These are phyloP conservation scores for Gentiana straminea DNA, from an alignment of 257 asterid species.

Conservation along the genomic window DNA sequence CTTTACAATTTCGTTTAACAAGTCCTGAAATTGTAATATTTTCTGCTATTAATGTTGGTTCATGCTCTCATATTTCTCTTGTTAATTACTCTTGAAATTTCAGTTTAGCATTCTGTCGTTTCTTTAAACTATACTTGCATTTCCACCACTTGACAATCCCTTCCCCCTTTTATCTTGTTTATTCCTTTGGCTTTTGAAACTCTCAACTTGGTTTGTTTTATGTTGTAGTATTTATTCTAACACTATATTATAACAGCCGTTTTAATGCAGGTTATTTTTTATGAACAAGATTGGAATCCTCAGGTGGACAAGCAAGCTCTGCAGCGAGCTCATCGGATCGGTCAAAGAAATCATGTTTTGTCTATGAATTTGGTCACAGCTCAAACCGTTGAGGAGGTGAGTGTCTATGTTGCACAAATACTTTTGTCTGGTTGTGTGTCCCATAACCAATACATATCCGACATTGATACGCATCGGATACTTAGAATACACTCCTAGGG, in stretches of 20 bases:
- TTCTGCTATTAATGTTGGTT: too few relatives aligned
- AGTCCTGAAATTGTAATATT: too few relatives aligned
- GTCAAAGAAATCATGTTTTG: conserved; percentile 75
- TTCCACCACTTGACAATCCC: too few relatives aligned
- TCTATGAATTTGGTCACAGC: conserved; percentile 72
- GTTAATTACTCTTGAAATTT: too few relatives aligned
- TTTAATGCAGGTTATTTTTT: conserved; percentile 65
- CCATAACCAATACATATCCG: too few relatives aligned
- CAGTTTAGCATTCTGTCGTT: too few relatives aligned
- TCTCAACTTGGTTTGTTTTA: neutral
- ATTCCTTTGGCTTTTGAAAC: neutral
- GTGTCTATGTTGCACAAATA: neutral
- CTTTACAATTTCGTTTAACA: too few relatives aligned
- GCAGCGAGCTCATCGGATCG: conserved; percentile 97
- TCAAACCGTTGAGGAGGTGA: conserved; percentile 83
- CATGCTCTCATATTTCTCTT: too few relatives aligned
- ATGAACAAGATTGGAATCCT: conserved; percentile 99
- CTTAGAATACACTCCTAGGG: too few relatives aligned
- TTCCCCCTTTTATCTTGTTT: neutral
- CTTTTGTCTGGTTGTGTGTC: neutral
- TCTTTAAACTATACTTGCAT: too few relatives aligned
- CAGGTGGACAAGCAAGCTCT: conserved; percentile 98
- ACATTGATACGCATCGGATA: too few relatives aligned
- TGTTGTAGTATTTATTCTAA: neutral
- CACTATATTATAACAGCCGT: neutral